Percentiles rank a stretch among this genome's conserved stretches.
These are phyloP conservation scores for Aspergillus sp. DNA, from an alignment of 2,329 filamentous ascomycete genomes.

Conservation along the genomic window DNA sequence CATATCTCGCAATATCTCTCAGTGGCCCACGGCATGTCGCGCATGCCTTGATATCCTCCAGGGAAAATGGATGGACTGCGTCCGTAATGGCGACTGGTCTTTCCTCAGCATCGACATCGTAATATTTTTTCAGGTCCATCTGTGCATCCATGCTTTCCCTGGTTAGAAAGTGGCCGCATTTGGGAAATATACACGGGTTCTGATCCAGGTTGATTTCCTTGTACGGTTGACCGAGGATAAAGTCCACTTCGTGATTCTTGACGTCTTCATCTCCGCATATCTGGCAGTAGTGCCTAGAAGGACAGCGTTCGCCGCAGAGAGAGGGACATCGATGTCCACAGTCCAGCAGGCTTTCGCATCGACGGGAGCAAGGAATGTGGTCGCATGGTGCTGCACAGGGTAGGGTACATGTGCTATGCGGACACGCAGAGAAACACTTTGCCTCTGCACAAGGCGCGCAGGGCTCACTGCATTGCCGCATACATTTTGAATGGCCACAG, in stretches of 20 bases:
- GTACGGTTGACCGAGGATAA: conserved; percentile 49
- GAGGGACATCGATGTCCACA: conserved; percentile 59
- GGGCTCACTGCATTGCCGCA: conserved; percentile 49
- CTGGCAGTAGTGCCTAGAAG: conserved; percentile 48
- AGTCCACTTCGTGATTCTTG: conserved; percentile 47
- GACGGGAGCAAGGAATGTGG: conserved; percentile 54
- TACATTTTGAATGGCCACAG: conserved; percentile 52
- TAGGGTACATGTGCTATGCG: conserved; percentile 45
- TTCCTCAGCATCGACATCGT: conserved; percentile 16
- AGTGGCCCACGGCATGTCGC: conserved; percentile 54
- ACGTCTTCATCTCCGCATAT: conserved; percentile 40
- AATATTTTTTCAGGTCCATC: conserved; percentile 43
- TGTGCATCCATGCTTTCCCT: conserved; percentile 53
- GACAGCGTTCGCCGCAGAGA: conserved; percentile 58
- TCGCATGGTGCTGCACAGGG: conserved; percentile 59
- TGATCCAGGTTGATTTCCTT: conserved; percentile 50
- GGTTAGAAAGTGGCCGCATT: conserved; percentile 58
- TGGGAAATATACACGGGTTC: conserved; percentile 53
- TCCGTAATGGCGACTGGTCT: conserved; percentile 16
- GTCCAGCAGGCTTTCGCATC: conserved; percentile 46
- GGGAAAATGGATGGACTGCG: conserved; percentile 42
- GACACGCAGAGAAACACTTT: conserved; percentile 48
- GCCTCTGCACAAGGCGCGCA: conserved; percentile 54
- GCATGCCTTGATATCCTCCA: conserved; percentile 45
- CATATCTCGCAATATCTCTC: conserved; percentile 52